Evolutionary conservation across 2,329 filamentous ascomycete genomes (phyloP), one percentile per base, ranked within the genome.

Genomic region (Cytospora chrysosperma): DNA sequence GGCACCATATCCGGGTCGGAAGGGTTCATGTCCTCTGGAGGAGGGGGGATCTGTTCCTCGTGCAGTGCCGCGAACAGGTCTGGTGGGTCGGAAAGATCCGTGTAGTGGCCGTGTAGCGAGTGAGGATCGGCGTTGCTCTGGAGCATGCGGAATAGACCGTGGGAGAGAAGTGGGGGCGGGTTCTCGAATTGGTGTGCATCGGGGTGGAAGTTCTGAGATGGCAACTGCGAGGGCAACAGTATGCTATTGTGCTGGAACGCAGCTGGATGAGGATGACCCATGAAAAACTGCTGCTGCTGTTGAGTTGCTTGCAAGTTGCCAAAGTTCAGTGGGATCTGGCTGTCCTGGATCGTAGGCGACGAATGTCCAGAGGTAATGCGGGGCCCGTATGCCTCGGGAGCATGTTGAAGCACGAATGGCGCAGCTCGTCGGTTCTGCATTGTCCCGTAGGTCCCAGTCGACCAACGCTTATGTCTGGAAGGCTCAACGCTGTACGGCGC

Each of bases 21-120:
- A 2, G 90, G 89, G 72, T 91, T 89, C 89, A 93, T 92, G 73
- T 94, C 91, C 70, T 92, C 88, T 0, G 89, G 87, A 0, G 91
- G 90, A 8, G 91, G 91, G 8, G 88, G 85, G 1, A 87, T 81
- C 66, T 90, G 89, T 72, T 92, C 88, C 71, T 93, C 89, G 62
- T 88, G 84, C 2, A 94, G 81, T 5, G 89, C 89, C 0, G 88
- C 88, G 69, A 91, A 92, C 64, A 94, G 77, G 73, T 94, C 89
- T 12, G 91, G 91, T 4, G 89, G 89, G 67, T 91, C 89, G 10
- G 88, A 89, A 56, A 91, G 79, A 69, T 92, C 88, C 4, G 88
- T 82, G 73, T 91, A 92, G 74, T 91, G 89, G 3, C 86, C 82
- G 57, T 88, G 88, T 43, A 89, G 78, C 0, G 82, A 79, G 72